Evolutionary conservation across 2,329 filamentous ascomycete species (phyloP).

Genomic region (Cladosporium sphaerospermum): DNA sequence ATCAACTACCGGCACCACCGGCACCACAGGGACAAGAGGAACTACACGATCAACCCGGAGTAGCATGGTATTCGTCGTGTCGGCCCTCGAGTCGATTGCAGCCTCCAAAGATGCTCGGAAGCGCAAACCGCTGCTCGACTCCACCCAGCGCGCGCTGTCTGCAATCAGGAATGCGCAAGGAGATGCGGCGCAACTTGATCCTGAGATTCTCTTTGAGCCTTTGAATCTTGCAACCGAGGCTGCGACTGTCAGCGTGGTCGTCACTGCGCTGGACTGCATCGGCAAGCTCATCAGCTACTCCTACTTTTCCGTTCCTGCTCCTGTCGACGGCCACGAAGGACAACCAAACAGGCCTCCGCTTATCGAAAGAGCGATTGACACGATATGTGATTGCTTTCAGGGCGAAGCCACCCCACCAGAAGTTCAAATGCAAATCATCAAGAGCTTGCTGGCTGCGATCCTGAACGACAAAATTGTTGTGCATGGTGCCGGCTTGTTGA

Average conservation of each 20-base stretch:
- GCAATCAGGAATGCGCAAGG: constrained; percentile 71
- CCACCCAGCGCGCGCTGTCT: constrained; percentile 71
- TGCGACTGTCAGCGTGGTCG: constrained; percentile 76
- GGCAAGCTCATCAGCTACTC: constrained; percentile 98
- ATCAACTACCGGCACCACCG: constrained; percentile 49
- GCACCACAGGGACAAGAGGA: constrained; percentile 44
- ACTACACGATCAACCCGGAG: constrained; percentile 59
- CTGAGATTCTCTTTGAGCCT: constrained; percentile 86
- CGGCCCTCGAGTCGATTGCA: constrained; percentile 85
- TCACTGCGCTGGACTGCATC: constrained; percentile 91
- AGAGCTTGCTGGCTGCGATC: constrained; percentile 89
- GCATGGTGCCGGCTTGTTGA: constrained; percentile 88
- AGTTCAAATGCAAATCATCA: constrained; percentile 95
- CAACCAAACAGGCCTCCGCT: constrained; percentile 53
- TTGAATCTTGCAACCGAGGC: constrained; percentile 85
- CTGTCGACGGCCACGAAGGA: constrained; percentile 36
- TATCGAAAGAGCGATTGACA: constrained; percentile 96
- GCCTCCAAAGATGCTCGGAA: constrained; percentile 84
- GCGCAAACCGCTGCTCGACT: constrained; percentile 76
- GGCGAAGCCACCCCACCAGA: constrained; percentile 88
- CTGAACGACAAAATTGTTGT: constrained; percentile 98
- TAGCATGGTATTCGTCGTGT: constrained; percentile 93
- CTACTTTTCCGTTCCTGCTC: constrained; percentile 71
- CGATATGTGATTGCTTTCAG: constrained; percentile 98
- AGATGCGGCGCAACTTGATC: constrained; percentile 74